phyloP scores from a whole-genome alignment of 78 protist genomes.

The Salpingoeca rosetta region DNA sequence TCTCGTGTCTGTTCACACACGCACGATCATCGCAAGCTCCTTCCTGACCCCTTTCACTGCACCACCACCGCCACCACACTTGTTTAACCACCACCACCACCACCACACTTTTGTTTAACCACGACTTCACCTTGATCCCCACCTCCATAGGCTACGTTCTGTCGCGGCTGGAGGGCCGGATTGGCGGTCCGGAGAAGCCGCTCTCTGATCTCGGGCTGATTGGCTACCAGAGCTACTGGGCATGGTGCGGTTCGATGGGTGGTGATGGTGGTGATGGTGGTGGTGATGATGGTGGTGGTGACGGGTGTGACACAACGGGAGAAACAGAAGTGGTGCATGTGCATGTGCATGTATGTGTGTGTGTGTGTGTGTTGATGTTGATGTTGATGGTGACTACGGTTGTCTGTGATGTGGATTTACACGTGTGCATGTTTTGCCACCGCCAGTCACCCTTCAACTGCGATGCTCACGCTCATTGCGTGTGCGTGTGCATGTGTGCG shows the following conservation, averaged over 20 bases:
- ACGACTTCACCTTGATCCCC: neutral
- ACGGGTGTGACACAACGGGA: too few relatives aligned
- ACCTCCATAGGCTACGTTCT: slow-evolving; percentile 84
- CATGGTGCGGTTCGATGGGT: slow-evolving; percentile 32
- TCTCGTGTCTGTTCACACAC: neutral
- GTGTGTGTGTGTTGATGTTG: too few relatives aligned
- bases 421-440: too few relatives aligned
- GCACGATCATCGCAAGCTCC: neutral
- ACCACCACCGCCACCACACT: neutral
- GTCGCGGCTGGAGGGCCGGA: slow-evolving; percentile 62
- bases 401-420: too few relatives aligned
- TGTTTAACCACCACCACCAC: neutral
- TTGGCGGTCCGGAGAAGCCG: slow-evolving; percentile 98
- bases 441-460: too few relatives aligned
- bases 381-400: too few relatives aligned
- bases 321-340: too few relatives aligned
- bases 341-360: too few relatives aligned
- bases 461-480: too few relatives aligned
- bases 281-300: too few relatives aligned
- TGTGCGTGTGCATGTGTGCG: too few relatives aligned
- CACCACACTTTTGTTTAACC: neutral
- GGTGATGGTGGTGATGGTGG: neutral
- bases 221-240: slow-evolving; percentile 78
- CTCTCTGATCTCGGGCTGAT: slow-evolving; percentile 92
- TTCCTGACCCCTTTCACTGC: neutral